These are phyloP conservation scores for Phytophthora hibernalis DNA, from an alignment of 352 stramenopile genomes.

Conservation along the genomic window DNA sequence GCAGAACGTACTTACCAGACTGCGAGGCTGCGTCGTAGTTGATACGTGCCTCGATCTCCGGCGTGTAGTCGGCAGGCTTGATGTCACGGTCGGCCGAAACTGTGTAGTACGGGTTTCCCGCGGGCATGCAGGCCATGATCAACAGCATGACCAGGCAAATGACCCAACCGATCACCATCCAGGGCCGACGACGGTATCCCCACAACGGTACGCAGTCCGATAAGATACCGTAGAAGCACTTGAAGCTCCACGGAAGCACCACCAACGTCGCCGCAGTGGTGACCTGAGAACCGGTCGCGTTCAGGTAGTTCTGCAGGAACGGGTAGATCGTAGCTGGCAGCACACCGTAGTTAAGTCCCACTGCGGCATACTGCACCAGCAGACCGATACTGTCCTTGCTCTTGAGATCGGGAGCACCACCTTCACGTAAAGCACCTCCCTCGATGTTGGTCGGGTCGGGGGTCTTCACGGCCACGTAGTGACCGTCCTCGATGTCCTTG, in stretches of 20 bases:
- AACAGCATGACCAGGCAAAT: slow-evolving; percentile 37
- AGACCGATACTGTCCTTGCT: slow-evolving; percentile 40
- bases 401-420: slow-evolving; percentile 21
- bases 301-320: slow-evolving; percentile 41
- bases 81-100: slow-evolving; percentile 24
- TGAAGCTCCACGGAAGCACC: slow-evolving; percentile 55
- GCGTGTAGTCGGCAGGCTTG: slow-evolving; percentile 20
- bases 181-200: slow-evolving; percentile 27
- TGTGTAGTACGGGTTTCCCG: slow-evolving; percentile 45
- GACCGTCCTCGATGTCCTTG: slow-evolving; percentile 24
- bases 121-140: slow-evolving; percentile 29
- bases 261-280: slow-evolving; percentile 38
- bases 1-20: slow-evolving; percentile 43
- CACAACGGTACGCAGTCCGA: slow-evolving; percentile 33
- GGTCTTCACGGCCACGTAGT: slow-evolving; percentile 12
- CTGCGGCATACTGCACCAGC: slow-evolving; percentile 33
- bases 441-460: slow-evolving; percentile 15
- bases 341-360: slow-evolving; percentile 36
- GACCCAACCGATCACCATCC: slow-evolving; percentile 50
- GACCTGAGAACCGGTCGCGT: slow-evolving; percentile 27
- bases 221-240: slow-evolving; percentile 38
- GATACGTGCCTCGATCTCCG: slow-evolving; percentile 28
- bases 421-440: slow-evolving; percentile 32
- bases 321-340: slow-evolving; percentile 41
- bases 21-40: slow-evolving; percentile 27